phyloP scores from a whole-genome alignment of 129 eudicot species.

The Cynara cardunculus region DNA sequence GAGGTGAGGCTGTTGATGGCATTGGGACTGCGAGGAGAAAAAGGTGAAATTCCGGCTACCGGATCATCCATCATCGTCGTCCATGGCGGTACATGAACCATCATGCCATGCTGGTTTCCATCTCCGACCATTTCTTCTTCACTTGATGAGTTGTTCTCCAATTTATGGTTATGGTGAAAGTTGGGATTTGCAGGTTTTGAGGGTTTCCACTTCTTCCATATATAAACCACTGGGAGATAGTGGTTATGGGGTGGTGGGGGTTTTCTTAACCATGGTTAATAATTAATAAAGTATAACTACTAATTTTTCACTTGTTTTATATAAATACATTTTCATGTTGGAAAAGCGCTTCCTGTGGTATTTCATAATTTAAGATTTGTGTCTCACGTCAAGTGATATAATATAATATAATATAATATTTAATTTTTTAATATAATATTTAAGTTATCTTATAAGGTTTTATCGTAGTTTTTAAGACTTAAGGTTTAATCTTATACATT shows the following conservation, averaged over 20 bases:
- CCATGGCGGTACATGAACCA: constrained; percentile 71
- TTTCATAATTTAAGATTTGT: no score
- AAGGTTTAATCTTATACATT: no score
- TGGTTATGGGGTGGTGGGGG: constrained; percentile 33
- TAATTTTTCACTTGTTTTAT: not conserved
- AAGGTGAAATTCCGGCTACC: constrained; percentile 31
- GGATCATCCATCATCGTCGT: constrained; percentile 28
- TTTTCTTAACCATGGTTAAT: constrained; percentile 45
- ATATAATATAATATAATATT: no score
- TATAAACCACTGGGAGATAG: constrained; percentile 56
- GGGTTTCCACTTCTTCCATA: constrained; percentile 12
- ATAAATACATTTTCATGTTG: no score
- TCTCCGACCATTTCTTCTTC: constrained; percentile 63
- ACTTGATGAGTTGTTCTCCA: no score
- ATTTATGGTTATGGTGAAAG: not conserved
- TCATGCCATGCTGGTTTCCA: constrained; percentile 37
- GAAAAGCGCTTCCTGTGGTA: no score
- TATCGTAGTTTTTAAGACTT: no score
- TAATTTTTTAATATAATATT: no score
- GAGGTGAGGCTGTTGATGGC: constrained; percentile 24
- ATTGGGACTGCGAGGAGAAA: constrained; percentile 34
- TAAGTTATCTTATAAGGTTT: no score
- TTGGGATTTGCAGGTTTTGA: not conserved
- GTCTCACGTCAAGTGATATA: no score
- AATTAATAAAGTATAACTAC: not conserved